Evolutionary conservation across 164 flowering plant genomes (phyloP), one percentile per base, ranked within the genome.

Genomic region (Aristolochia contorta): DNA sequence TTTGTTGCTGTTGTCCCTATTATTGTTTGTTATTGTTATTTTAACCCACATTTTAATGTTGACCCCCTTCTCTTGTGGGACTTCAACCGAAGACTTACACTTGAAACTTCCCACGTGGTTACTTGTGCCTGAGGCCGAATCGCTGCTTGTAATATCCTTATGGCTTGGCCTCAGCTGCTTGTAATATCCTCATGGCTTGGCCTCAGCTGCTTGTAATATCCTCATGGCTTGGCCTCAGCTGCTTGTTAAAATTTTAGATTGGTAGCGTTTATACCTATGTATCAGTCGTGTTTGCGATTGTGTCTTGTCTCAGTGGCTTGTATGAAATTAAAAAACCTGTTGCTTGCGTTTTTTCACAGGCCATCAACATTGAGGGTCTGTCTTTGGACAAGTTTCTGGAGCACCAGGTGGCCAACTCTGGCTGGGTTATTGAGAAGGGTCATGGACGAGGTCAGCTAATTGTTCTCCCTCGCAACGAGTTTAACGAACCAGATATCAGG

Each of bases 311-410:
- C 16, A 6, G 15, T 16, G 53, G n/a, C 43, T 37, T 37, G 53
- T 19, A 49, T 49, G 22, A 20, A 49, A 18, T 49, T 49, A 49
- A 20, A 2, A 49, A 49, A n/a, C 16, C 57, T 54, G 12, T 16
- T 54, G 12, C 27, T 21, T 54, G 30, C 30, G 5, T 23, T 3
- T 49, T 67, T 16, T 70, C 3, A 46, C 84, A 93, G 99, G 92
- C 96, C 43, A 78, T 90, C 64, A 93, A 93, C 71, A 73, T 90
- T 21, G 95, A 90, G 70, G 96, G 97, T 22, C 79, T 74, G n/a
- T 75, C 96, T 1, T 65, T 93, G 60, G 97, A 90, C 84, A 90
- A 93, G 71, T 88, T 90, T 71, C 66, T 93, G 33, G 97, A 93
- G 78, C 90, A 89, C 69, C 96, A 87, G 47, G 84, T 78, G 10